phyloP scores from a whole-genome alignment of 805 yeast species.

The Blastobotrys attinorum region DNA sequence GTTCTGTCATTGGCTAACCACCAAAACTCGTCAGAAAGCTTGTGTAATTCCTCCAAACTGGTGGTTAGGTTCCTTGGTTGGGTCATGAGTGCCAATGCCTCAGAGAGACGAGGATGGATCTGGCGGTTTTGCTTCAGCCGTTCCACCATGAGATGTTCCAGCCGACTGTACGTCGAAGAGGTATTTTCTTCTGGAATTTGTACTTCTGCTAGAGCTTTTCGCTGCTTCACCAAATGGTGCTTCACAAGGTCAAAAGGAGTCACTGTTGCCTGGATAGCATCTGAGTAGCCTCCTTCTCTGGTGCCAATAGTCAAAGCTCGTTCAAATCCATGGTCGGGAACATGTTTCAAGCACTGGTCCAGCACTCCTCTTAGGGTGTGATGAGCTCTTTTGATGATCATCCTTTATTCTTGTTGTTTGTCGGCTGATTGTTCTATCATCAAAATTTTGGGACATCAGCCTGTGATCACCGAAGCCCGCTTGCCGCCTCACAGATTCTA shows the following conservation, averaged over 20 bases:
- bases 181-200: constrained; percentile 28
- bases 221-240: constrained; percentile 42
- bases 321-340: constrained; percentile 49
- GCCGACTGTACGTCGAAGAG: constrained; percentile 40
- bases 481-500: too few relatives aligned
- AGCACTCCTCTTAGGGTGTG: not conserved
- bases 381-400: not conserved
- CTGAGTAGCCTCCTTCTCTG: constrained; percentile 42
- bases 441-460: too few relatives aligned
- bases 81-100: constrained; percentile 53
- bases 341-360: constrained; percentile 21
- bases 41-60: constrained; percentile 62
- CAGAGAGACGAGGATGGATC: constrained; percentile 18
- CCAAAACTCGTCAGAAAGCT: constrained; percentile 75
- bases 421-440: too few relatives aligned
- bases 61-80: constrained; percentile 52
- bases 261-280: constrained; percentile 37
- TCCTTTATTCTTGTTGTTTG: too few relatives aligned
- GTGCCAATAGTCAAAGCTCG: constrained; percentile 43
- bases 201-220: constrained; percentile 21
- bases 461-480: too few relatives aligned
- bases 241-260: constrained; percentile 45
- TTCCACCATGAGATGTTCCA: constrained; percentile 31
- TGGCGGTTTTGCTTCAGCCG: constrained; percentile 43
- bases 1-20: constrained; percentile 72